Evolutionary conservation across 306 rosid species (phyloP).

Genomic region (Glycyrrhiza uralensis): DNA sequence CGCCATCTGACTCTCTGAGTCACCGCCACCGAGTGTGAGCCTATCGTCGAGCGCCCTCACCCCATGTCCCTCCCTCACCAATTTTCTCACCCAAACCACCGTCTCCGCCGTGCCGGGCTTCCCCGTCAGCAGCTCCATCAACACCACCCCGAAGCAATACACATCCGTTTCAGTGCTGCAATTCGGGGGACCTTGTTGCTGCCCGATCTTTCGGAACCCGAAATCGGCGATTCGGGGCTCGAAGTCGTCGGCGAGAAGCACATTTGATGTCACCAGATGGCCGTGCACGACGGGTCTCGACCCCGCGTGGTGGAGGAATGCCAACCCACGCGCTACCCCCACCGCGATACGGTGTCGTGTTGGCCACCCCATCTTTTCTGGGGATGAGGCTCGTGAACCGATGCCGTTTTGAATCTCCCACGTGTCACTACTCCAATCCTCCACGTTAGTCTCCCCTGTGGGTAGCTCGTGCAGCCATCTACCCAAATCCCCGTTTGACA

Average conservation of each 20-base stretch:
- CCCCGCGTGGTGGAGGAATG: conserved; percentile 93
- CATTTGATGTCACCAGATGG: conserved; percentile 69
- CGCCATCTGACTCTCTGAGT: conserved; percentile 59
- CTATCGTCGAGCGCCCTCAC: conserved; percentile 57
- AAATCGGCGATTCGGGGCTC: conserved; percentile 80
- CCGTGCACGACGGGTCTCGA: conserved; percentile 81
- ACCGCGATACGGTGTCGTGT: conserved; percentile 89
- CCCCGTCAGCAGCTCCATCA: conserved; percentile 91
- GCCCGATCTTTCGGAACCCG: conserved; percentile 52
- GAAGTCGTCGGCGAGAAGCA: conserved; percentile 65
- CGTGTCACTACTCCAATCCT: conserved; percentile 90
- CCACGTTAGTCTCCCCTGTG: conserved; percentile 80
- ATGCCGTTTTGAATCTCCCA: conserved; percentile 61
- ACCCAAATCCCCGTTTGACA: conserved; percentile 90
- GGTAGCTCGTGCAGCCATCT: conserved; percentile 95
- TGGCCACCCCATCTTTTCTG: conserved; percentile 69
- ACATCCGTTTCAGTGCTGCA: conserved; percentile 64
- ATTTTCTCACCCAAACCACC: conserved; percentile 77
- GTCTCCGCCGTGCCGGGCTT: conserved; percentile 74
- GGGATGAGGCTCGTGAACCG: conserved; percentile 35
- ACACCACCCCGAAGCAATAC: conserved; percentile 90
- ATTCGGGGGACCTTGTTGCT: background rate
- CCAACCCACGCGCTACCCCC: conserved; percentile 90
- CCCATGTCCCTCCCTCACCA: conserved; percentile 68
- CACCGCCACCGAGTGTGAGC: conserved; percentile 36